Evolutionary conservation across 1,284 basidiomycete genomes (phyloP), one percentile per base, ranked within the genome.

Genomic region (Naganishia sp.): DNA sequence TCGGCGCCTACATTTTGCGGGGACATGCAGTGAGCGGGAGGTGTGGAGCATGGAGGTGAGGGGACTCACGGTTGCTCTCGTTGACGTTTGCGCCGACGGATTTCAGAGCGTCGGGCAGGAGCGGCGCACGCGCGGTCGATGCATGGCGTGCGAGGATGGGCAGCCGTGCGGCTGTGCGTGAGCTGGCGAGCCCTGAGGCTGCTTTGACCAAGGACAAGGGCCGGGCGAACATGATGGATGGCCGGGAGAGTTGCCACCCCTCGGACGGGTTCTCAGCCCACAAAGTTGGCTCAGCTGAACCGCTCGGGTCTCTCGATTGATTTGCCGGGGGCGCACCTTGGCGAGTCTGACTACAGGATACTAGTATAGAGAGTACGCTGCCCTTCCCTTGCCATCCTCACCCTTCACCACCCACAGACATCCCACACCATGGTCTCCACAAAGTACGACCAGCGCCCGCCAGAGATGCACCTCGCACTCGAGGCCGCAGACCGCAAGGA

Each of bases 401-500:
- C 47, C 25, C 47, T 9, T 45, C n/a, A 9, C 2, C 39, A 28
- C 25, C n/a, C 32, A 49, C 18, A 10, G 21, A 15, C 11, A 23
- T 25, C 17, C 46, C 17, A 4, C 31, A 60, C 15, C 21, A 61
- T 61, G 58, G 58, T 61, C 6, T 61, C 58, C 4, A 32, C 58
- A 42, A 52, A 51, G 28, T 25, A 15, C 28, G 57, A 47, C 47
- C 47, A 61, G 17, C 47, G 58, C 23, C 58, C 58, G 25, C 58
- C 58, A n/a, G 58, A 61, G 58, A 51, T 51, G 49, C 58, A 90
- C 68, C 85, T 97, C 53, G 90, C 88, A 67, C 89, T 89, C 70
- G 88, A 87, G 9, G 87, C 90, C 10, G 89, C 92, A 70, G 87
- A 87, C n/a, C 85, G 94, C 57, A 95, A 94, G 77, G 87, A 87